Conservation (phyloP, 768 basidiomycete species). For the Phanerochaete sordida region DNA sequence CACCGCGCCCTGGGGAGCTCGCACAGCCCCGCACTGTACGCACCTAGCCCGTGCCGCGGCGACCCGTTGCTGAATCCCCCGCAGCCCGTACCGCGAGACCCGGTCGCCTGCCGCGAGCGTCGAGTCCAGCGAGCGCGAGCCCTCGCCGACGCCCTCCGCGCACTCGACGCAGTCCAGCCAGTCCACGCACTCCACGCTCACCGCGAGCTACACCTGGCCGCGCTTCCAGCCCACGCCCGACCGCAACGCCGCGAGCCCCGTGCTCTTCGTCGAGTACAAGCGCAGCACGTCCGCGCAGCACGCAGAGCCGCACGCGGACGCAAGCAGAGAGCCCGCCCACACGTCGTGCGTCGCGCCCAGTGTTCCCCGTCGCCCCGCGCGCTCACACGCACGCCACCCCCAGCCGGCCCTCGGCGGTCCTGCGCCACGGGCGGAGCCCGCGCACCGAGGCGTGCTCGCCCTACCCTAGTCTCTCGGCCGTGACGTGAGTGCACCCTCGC, state of each 20-base stretch:
- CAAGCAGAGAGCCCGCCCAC: not conserved
- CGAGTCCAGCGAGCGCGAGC: not conserved
- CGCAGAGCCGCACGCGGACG: not conserved
- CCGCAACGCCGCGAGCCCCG: not conserved
- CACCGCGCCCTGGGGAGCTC: not conserved
- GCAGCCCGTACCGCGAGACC: not conserved
- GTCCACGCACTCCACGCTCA: not conserved
- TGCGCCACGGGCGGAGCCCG: not conserved
- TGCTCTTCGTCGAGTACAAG: conserved; percentile 12
- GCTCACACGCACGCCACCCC: not conserved
- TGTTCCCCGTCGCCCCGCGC: not conserved
- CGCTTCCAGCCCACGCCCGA: conserved; percentile 3
- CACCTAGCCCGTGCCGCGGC: not conserved
- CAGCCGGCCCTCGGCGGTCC: not conserved
- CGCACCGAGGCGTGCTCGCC: not conserved
- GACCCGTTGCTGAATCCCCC: not conserved
- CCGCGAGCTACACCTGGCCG: conserved; percentile 12
- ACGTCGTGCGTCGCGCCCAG: not conserved
- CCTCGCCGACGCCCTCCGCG: not conserved
- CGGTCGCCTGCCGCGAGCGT: not conserved
- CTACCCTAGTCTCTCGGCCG: conserved; percentile 7
- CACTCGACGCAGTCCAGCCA: not conserved
- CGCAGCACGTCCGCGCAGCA: not conserved
- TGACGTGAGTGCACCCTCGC: conserved; percentile 6
- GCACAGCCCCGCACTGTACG: not conserved